Conservation (phyloP, 2,329 filamentous ascomycete species). For the Paecilomyces dactylethromorphus region DNA sequence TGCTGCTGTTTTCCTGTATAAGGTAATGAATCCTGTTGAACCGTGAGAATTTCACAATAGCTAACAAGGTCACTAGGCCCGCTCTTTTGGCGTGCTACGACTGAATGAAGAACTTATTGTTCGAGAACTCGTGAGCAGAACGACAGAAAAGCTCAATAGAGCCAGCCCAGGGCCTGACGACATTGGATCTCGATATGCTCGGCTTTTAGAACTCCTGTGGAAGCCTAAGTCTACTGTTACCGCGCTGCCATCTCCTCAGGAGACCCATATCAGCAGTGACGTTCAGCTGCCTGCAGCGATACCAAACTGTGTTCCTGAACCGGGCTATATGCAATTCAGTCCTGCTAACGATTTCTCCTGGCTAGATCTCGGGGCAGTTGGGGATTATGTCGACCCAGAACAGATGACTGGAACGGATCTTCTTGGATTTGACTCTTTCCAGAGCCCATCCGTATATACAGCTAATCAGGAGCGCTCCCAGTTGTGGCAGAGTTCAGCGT, state of each 20-base stretch:
- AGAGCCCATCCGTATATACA: conserved; percentile 24
- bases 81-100: conserved; percentile 54
- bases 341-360: conserved; percentile 55
- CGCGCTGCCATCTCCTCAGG: conserved; percentile 12
- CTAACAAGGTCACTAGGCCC: conserved; percentile 31
- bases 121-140: conserved; percentile 51
- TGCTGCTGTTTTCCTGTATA: conserved; percentile 60
- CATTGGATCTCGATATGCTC: conserved; percentile 56
- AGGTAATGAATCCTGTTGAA: conserved; percentile 33
- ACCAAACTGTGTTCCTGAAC: conserved; percentile 28
- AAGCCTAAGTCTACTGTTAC: conserved; percentile 33
- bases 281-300: conserved; percentile 22
- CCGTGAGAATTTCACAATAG: not conserved
- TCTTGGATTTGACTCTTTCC: conserved; percentile 29
- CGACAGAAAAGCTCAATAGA: conserved; percentile 53
- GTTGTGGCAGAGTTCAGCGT: conserved; percentile 32
- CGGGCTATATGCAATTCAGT: conserved; percentile 34
- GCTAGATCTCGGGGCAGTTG: conserved; percentile 55
- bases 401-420: conserved; percentile 28
- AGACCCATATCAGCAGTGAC: conserved; percentile 24
- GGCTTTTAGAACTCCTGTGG: conserved; percentile 56
- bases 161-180: conserved; percentile 54
- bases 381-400: conserved; percentile 49
- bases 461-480: conserved; percentile 24
- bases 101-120: conserved; percentile 50